phyloP scores from a whole-genome alignment of 2,329 filamentous ascomycete genomes.

The Tolypocladium endophyticum region DNA sequence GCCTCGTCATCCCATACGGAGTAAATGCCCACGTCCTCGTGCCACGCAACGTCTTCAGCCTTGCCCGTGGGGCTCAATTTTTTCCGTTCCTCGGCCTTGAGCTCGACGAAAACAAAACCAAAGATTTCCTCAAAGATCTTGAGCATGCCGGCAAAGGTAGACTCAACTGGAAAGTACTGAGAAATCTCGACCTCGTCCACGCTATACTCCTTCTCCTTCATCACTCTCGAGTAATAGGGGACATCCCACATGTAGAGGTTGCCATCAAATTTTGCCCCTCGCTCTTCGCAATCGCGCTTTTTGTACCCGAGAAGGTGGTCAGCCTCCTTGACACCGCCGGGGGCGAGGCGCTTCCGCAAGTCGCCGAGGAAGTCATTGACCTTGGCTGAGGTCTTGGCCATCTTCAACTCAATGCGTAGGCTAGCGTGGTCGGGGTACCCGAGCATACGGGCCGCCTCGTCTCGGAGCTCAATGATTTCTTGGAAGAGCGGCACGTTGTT shows the following conservation, averaged over 20 bases:
- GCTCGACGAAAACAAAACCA: constrained; percentile 66
- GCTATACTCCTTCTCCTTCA: constrained; percentile 70
- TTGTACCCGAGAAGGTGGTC: constrained; percentile 63
- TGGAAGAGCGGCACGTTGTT: constrained; percentile 64
- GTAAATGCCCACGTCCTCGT: constrained; percentile 73
- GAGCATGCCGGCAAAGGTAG: constrained; percentile 68
- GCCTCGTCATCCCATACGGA: constrained; percentile 70
- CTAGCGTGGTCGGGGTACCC: constrained; percentile 70
- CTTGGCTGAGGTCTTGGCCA: constrained; percentile 66
- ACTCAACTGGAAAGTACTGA: constrained; percentile 71
- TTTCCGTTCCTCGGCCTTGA: constrained; percentile 55
- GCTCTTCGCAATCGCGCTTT: constrained; percentile 53
- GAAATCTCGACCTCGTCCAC: constrained; percentile 72
- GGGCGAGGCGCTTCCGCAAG: constrained; percentile 53
- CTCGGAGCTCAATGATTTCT: constrained; percentile 63
- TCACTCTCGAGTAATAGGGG: constrained; percentile 67
- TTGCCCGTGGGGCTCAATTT: constrained; percentile 56
- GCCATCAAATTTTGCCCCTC: constrained; percentile 49
- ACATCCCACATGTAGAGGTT: constrained; percentile 79
- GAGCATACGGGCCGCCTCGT: constrained; percentile 66
- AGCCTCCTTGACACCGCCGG: constrained; percentile 62
- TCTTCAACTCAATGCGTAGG: constrained; percentile 71
- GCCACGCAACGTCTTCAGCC: constrained; percentile 66
- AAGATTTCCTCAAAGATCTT: constrained; percentile 77
- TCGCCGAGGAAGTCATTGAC: constrained; percentile 66